Percentiles rank a stretch among this genome's conserved stretches.
These are phyloP conservation scores for Purpureocillium lavendulum DNA, from an alignment of 2,329 filamentous ascomycete species.

Conservation along the genomic window DNA sequence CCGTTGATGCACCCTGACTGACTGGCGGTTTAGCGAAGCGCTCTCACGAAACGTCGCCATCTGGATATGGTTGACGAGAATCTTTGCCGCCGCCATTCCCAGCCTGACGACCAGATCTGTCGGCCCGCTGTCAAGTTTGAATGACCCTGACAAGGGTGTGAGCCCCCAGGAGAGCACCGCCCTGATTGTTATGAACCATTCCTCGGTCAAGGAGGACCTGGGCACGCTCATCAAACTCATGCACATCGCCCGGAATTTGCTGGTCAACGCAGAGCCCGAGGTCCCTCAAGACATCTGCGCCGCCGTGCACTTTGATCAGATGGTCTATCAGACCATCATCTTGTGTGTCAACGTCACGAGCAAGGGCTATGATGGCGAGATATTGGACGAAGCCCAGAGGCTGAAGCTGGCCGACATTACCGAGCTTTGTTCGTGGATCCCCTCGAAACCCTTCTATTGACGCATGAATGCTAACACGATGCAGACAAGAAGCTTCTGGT, in stretches of 20 bases:
- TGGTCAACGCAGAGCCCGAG: conserved; percentile 56
- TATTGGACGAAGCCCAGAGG: conserved; percentile 48
- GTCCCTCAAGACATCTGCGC: conserved; percentile 59
- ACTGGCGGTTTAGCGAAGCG: conserved; percentile 37
- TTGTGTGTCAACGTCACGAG: conserved; percentile 59
- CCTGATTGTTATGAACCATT: conserved; percentile 55
- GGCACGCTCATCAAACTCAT: conserved; percentile 58
- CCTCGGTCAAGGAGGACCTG: conserved; percentile 51
- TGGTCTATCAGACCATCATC: conserved; percentile 57
- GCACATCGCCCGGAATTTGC: conserved; percentile 56
- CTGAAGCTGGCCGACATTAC: conserved; percentile 53
- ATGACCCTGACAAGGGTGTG: conserved; percentile 46
- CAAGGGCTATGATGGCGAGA: conserved; percentile 58
- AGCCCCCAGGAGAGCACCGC: conserved; percentile 55
- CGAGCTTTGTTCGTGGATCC: conserved; percentile 48
- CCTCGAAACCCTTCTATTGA: background rate
- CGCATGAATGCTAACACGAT: conserved; percentile 2
- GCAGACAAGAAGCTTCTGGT: conserved; percentile 60
- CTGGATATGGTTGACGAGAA: conserved; percentile 56
- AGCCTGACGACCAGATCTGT: conserved; percentile 52
- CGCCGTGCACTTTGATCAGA: conserved; percentile 55
- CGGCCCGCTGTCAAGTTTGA: conserved; percentile 43
- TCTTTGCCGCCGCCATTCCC: conserved; percentile 53
- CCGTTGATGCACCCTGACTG: conserved; percentile 3
- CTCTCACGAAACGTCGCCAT: conserved; percentile 55